Conservation (phyloP, 176 grass and related monocot genomes). For the Raddia distichophylla region DNA sequence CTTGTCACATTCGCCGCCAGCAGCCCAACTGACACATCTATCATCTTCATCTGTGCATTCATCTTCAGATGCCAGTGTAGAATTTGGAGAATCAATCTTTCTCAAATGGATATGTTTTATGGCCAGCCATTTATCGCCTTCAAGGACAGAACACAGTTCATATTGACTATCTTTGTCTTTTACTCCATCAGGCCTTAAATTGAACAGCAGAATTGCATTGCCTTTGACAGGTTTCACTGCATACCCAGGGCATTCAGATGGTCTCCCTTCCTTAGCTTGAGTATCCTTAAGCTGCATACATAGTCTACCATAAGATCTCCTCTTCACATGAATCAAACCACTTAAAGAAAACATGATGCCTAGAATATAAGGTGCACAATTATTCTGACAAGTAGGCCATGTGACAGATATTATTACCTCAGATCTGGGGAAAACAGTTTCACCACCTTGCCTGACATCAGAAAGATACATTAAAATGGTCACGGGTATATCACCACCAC, state of each 20-base stretch:
- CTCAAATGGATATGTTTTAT: slow-evolving; percentile 59
- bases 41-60: slow-evolving; percentile 83
- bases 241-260: slow-evolving; percentile 63
- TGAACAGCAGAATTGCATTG: slow-evolving; percentile 70
- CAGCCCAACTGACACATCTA: slow-evolving; percentile 67
- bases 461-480: slow-evolving; percentile 82
- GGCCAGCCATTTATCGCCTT: slow-evolving; percentile 72
- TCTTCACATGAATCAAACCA: background rate
- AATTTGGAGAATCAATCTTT: slow-evolving; percentile 39
- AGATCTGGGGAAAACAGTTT: slow-evolving; percentile 74
- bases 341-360: background rate
- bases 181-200: slow-evolving; percentile 62
- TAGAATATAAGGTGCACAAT: background rate
- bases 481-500: slow-evolving; percentile 38
- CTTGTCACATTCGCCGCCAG: slow-evolving; percentile 69
- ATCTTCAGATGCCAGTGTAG: slow-evolving; percentile 21
- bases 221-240: slow-evolving; percentile 62
- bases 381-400: background rate
- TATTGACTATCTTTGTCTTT: slow-evolving; percentile 56
- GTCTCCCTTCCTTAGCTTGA: slow-evolving; percentile 41
- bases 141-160: slow-evolving; percentile 46
- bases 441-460: slow-evolving; percentile 64
- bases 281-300: slow-evolving; percentile 50
- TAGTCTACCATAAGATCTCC: slow-evolving; percentile 28
- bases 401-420: slow-evolving; percentile 53